These are phyloP conservation scores for Chrysosporium keratinophilum DNA, from an alignment of 2,329 filamentous ascomycete genomes.

Conservation along the genomic window DNA sequence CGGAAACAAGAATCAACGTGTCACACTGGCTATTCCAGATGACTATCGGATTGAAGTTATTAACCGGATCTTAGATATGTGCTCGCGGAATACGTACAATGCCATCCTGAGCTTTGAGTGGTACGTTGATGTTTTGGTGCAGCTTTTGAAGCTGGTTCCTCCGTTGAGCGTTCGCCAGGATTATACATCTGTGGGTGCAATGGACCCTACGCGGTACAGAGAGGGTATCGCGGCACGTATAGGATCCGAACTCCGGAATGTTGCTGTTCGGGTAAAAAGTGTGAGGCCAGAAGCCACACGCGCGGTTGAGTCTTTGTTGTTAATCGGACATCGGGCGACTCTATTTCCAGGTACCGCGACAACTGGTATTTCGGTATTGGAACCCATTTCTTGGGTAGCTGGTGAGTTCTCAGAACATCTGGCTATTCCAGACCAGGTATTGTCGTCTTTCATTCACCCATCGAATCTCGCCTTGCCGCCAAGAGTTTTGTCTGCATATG, in stretches of 20 bases:
- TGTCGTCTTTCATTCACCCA: constrained; percentile 64
- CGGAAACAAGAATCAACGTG: constrained; percentile 42
- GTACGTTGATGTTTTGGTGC: constrained; percentile 85
- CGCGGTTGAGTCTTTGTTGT: constrained; percentile 66
- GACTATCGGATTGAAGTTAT: constrained; percentile 82
- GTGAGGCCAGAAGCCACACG: constrained; percentile 70
- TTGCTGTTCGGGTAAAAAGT: constrained; percentile 82
- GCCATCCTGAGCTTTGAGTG: constrained; percentile 89
- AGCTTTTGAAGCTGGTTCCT: constrained; percentile 59
- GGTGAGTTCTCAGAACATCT: constrained; percentile 78
- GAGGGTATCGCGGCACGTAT: constrained; percentile 41
- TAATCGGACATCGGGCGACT: constrained; percentile 47
- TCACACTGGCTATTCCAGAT: constrained; percentile 59
- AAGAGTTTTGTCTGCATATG: constrained; percentile 61
- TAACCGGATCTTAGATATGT: constrained; percentile 74
- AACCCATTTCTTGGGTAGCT: constrained; percentile 70
- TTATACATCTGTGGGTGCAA: constrained; percentile 15
- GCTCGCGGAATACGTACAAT: constrained; percentile 75
- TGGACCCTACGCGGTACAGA: constrained; percentile 13
- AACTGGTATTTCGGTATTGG: constrained; percentile 54
- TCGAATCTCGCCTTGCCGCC: constrained; percentile 49
- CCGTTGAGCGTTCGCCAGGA: constrained; percentile 19
- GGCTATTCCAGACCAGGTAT: constrained; percentile 56
- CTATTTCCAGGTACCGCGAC: constrained; percentile 45
- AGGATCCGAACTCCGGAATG: constrained; percentile 75